A percentile compares a stretch with the other conserved stretches of the same genome.
Conservation (phyloP, 2,329 filamentous ascomycete species). For the Curvularia verruculosa region DNA sequence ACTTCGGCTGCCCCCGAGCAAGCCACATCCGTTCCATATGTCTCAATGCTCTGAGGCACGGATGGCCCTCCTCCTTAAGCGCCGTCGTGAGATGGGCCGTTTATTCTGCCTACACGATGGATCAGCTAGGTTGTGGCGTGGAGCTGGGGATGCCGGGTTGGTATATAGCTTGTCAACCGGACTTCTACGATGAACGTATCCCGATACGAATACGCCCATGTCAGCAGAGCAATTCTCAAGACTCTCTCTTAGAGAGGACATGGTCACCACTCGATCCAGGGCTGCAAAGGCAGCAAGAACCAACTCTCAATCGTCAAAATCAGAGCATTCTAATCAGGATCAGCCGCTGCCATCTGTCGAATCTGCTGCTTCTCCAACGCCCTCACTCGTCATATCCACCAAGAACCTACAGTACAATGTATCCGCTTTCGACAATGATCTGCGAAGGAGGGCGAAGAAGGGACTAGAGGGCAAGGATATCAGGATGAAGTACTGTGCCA, state of each 20-base stretch:
- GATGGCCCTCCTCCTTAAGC: conserved; percentile 38
- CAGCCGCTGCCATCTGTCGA: conserved; percentile 33
- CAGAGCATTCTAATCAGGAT: conserved; percentile 28
- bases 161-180: conserved; percentile 41
- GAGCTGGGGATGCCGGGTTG: conserved; percentile 22
- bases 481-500: conserved; percentile 45
- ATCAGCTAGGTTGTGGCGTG: conserved; percentile 40
- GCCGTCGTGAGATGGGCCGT: conserved; percentile 33
- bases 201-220: conserved; percentile 36
- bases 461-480: conserved; percentile 45
- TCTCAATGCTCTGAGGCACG: conserved; percentile 40
- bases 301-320: conserved; percentile 24
- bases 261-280: conserved; percentile 48
- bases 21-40: conserved; percentile 39
- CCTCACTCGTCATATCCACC: conserved; percentile 42
- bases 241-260: conserved; percentile 45
- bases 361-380: conserved; percentile 34
- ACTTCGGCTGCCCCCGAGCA: conserved; percentile 35
- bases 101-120: conserved; percentile 29
- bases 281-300: conserved; percentile 39
- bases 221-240: conserved; percentile 46
- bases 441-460: conserved; percentile 39
- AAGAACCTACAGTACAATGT: conserved; percentile 46
- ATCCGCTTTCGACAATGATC: conserved; percentile 37
- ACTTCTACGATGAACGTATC: conserved; percentile 21